Evolutionary conservation across 352 stramenopile species (phyloP).

Genomic region (Phytopythium oedochilum): DNA sequence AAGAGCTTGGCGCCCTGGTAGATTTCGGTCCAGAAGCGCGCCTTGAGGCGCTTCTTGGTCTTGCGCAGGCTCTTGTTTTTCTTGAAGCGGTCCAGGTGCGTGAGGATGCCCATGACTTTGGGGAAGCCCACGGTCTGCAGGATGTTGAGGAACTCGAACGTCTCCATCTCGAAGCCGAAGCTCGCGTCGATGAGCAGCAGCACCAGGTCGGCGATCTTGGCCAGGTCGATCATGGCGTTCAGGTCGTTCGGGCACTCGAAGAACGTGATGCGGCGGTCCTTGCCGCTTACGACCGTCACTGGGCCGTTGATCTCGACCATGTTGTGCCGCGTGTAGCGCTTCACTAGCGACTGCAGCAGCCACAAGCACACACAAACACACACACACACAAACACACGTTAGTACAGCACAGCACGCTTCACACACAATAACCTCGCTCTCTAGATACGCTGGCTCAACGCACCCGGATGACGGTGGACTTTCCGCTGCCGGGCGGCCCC

Average conservation of each 20-base stretch:
- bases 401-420: conserved; percentile 1
- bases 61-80: conserved; percentile 98
- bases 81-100: conserved; percentile 98
- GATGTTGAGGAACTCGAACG: conserved; percentile 99
- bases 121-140: conserved; percentile 92
- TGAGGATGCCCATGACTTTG: conserved; percentile 98
- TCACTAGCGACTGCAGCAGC: conserved; percentile 84
- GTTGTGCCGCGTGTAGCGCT: conserved; percentile 99
- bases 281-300: conserved; percentile 98
- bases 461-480: conserved; percentile 96
- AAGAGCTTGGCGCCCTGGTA: conserved; percentile 95
- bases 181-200: conserved; percentile 99
- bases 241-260: conserved; percentile 98
- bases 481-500: conserved; percentile 95
- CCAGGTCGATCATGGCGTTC: conserved; percentile 93
- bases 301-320: conserved; percentile 96
- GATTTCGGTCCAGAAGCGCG: conserved; percentile 99
- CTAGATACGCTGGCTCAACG: no score
- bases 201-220: conserved; percentile 99
- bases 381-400: not conserved
- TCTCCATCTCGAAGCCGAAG: conserved; percentile 99
- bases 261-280: conserved; percentile 98
- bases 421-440: no score
- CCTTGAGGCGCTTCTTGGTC: conserved; percentile 98
- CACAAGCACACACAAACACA: not conserved